Evolutionary conservation across 2,329 filamentous ascomycete species (phyloP).

Genomic region (Fusarium phyllophilum): DNA sequence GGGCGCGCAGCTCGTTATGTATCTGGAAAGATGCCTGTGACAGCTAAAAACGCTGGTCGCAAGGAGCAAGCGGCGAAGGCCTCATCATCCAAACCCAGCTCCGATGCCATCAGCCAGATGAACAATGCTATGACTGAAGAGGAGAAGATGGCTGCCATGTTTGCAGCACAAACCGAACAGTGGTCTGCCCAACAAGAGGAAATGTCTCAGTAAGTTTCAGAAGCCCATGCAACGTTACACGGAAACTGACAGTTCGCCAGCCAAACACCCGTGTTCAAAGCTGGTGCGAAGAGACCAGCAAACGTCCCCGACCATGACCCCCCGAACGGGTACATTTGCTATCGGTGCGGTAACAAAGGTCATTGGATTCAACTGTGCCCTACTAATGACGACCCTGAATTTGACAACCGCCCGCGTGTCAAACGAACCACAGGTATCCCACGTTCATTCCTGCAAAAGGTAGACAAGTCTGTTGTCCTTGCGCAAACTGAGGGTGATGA

Average conservation of each 20-base stretch:
- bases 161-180: constrained; percentile 87
- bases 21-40: constrained; percentile 92
- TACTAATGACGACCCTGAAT: constrained; percentile 97
- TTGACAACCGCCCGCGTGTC: constrained; percentile 90
- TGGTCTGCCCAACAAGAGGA: constrained; percentile 95
- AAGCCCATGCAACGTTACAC: neutral
- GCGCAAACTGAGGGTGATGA: constrained; percentile 80
- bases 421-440: constrained; percentile 98
- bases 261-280: constrained; percentile 70
- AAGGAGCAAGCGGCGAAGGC: constrained; percentile 71
- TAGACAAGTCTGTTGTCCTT: constrained; percentile 86
- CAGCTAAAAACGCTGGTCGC: constrained; percentile 81
- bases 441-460: constrained; percentile 91
- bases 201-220: constrained; percentile 76
- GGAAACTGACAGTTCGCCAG: constrained; percentile 54
- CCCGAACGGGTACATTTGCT: constrained; percentile 94
- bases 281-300: constrained; percentile 71
- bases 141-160: constrained; percentile 92
- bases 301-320: constrained; percentile 93
- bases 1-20: constrained; percentile 95
- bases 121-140: constrained; percentile 89
- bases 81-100: constrained; percentile 62
- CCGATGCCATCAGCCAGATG: constrained; percentile 71
- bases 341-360: constrained; percentile 96
- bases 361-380: constrained; percentile 99